A percentile compares a stretch with the other conserved stretches of the same genome.
These are phyloP conservation scores for Spergularia bocconei DNA, from an alignment of 148 eudicot species.

Conservation along the genomic window DNA sequence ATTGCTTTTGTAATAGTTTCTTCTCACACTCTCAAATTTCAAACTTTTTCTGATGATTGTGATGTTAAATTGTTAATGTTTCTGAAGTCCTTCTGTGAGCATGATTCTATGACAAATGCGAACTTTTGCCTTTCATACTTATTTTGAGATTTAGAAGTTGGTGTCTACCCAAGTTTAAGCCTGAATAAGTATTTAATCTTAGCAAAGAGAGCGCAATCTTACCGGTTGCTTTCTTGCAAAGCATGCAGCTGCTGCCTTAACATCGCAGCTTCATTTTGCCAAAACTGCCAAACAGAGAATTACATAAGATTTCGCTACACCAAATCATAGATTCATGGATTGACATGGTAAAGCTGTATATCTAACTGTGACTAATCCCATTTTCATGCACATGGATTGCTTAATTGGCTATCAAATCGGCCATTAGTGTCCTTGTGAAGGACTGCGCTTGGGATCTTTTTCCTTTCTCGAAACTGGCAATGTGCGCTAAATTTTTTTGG, in stretches of 20 bases:
- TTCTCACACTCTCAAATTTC: neutral
- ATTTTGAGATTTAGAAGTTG: neutral
- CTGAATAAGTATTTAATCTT: constrained; percentile 10
- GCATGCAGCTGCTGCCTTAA: constrained; percentile 35
- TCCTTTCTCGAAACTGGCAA: too few relatives aligned
- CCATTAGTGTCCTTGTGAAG: too few relatives aligned
- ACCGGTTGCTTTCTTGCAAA: constrained; percentile 37
- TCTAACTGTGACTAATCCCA: too few relatives aligned
- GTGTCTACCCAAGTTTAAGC: neutral
- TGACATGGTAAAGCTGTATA: too few relatives aligned
- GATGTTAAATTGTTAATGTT: neutral
- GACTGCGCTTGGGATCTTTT: too few relatives aligned
- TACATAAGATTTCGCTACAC: neutral
- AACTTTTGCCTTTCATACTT: neutral
- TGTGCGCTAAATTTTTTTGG: too few relatives aligned
- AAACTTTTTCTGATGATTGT: neutral
- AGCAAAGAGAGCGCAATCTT: constrained; percentile 17
- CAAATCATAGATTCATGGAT: neutral
- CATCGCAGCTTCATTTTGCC: constrained; percentile 37
- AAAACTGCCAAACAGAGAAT: constrained; percentile 28
- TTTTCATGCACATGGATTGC: too few relatives aligned
- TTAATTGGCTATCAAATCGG: too few relatives aligned
- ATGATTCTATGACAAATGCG: constrained; percentile 1
- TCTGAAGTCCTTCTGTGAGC: neutral
- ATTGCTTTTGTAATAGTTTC: neutral